These are phyloP conservation scores for Tardiomyces digboiensis DNA, from an alignment of 1,139 yeast genomes.

Conservation along the genomic window DNA sequence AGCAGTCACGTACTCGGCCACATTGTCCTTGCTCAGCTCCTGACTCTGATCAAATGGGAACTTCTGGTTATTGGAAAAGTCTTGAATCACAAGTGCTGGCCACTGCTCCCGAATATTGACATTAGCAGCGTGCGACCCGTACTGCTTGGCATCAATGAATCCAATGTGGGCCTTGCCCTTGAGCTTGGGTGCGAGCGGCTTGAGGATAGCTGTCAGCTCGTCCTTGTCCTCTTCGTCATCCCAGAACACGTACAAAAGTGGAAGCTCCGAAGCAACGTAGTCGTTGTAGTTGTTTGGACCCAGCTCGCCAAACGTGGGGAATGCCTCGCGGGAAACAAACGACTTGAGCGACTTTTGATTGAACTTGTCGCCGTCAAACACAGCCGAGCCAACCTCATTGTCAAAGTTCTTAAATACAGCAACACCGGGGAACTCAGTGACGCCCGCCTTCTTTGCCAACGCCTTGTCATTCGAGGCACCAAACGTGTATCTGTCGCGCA, in stretches of 20 bases:
- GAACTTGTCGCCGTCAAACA: conserved; percentile 31
- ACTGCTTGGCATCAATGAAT: conserved; percentile 72
- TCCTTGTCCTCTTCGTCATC: conserved; percentile 58
- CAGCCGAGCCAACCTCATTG: conserved; percentile 29
- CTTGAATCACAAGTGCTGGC: conserved; percentile 90
- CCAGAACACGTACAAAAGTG: conserved; percentile 86
- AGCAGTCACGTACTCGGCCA: conserved; percentile 55
- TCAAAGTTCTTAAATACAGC: conserved; percentile 37
- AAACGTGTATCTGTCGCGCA: conserved; percentile 56
- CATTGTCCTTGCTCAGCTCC: conserved; percentile 33
- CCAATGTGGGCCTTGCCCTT: conserved; percentile 84
- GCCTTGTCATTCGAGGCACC: conserved; percentile 44
- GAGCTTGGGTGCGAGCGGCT: conserved; percentile 57
- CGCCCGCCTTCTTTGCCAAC: conserved; percentile 38
- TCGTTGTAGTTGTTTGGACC: conserved; percentile 70
- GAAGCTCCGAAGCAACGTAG: conserved; percentile 64
- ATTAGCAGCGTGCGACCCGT: conserved; percentile 83
- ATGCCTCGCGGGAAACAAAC: conserved; percentile 59
- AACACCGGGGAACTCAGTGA: conserved; percentile 35
- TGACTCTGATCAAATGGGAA: conserved; percentile 53
- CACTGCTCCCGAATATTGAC: conserved; percentile 78
- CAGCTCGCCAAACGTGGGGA: conserved; percentile 89
- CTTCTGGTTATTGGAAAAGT: conserved; percentile 56
- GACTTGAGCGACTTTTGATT: conserved; percentile 32
- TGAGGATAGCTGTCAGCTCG: conserved; percentile 41